Base-by-base conservation (phyloP, 257 asterid species). In the Marsdenia floribunda region DNA sequence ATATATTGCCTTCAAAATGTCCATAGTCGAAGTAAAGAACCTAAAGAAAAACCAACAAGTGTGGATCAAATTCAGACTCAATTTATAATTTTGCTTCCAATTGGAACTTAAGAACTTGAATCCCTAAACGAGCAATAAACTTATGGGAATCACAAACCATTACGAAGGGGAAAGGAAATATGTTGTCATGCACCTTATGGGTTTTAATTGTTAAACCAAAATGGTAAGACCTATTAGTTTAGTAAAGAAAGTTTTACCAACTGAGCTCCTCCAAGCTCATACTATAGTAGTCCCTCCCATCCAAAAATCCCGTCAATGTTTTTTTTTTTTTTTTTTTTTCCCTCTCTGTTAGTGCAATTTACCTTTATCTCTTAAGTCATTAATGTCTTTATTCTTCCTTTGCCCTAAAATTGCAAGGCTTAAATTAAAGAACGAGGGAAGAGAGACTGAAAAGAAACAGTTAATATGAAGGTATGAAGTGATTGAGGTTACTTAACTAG, bases 11-110 rank as follows among this genome's bases (percentile, higher is more conserved):
- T 75, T 77, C 77, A 44, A 85, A 91, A 77, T 72, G 85, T 75
- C 85, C 77, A 70, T 88, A 90, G 77, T 92, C 90, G 55, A 95
- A 95, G 88, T 88, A 93, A 64, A 92, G 16, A 77, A 92, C 98
- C 99, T 95, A 84, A 70, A 61, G 9, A 71, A 73, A 86, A 47
- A 58, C 75, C 46, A 2, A 81, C 74, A 66, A 55, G 33, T 42
- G 70, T 49, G 49, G 63, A 54, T 78, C 77, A 55, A 40, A 14
- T 44, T 12, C 19, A 19, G 29, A 42, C 12, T 44, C 22, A 58
- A 49, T 55, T 53, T 7, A 16, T 33, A 52, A 16, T n/a, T 46
- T n/a, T 46, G 29, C 18, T n/a, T 68, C 22, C 60, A 40, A 37
- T 70, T 22, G 40, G 40, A 53, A 68, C 12, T 52, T 68, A 29